Evolutionary conservation across 331 rosid genomes (phyloP).

Genomic region (Erythrophleum ivorense): DNA sequence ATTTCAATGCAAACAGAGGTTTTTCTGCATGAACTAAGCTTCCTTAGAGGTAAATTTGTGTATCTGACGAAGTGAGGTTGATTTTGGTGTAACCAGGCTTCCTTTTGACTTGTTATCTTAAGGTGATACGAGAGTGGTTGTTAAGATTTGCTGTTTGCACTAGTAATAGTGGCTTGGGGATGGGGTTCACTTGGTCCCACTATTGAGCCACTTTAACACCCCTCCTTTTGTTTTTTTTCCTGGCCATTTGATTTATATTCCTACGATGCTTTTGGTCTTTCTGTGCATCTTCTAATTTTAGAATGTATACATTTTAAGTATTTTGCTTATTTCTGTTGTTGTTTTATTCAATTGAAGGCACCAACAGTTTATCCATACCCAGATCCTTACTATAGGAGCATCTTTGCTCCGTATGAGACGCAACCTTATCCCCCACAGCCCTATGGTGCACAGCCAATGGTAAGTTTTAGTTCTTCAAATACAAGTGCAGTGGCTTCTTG

Average conservation of each 20-base stretch:
- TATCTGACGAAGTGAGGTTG: conserved; percentile 28
- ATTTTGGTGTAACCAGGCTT: conserved; percentile 14
- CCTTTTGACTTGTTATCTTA: conserved; percentile 34
- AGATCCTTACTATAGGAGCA: conserved; percentile 97
- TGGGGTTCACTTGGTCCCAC: conserved; percentile 13
- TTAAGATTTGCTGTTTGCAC: conserved; percentile 14
- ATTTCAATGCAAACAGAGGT: conserved; percentile 14
- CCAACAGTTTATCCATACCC: conserved; percentile 89
- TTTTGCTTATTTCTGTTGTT: conserved; percentile 39
- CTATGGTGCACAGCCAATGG: conserved; percentile 94
- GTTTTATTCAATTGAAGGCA: conserved; percentile 60
- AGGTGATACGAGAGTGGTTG: conserved; percentile 30
- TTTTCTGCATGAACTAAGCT: conserved; percentile 20
- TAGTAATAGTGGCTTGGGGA: neutral
- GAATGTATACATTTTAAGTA: conserved; percentile 3
- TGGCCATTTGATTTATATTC: conserved; percentile 17
- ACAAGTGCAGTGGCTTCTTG: conserved; percentile 8
- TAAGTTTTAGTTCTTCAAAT: conserved; percentile 41
- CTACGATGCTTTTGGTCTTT: conserved; percentile 26
- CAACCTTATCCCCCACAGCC: conserved; percentile 86
- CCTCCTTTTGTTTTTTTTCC: neutral
- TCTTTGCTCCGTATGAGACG: conserved; percentile 90
- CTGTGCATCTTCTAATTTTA: neutral
- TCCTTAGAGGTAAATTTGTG: conserved; percentile 21
- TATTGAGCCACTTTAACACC: conserved; percentile 7